Evolutionary conservation across 2,329 filamentous ascomycete genomes (phyloP).

Genomic region (Colletotrichum sansevieriae): DNA sequence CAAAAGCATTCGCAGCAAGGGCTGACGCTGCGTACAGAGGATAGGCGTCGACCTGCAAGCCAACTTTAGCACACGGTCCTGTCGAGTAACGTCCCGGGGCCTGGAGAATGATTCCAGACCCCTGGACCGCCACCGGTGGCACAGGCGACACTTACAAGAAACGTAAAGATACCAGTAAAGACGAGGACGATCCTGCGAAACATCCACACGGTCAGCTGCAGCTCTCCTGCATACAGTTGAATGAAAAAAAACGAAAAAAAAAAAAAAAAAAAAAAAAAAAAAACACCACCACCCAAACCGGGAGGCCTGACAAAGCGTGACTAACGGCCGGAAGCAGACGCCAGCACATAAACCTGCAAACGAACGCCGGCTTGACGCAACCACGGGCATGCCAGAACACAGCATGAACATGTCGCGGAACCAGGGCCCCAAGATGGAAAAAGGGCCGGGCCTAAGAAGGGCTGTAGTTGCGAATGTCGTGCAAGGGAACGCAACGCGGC

Average conservation of each 20-base stretch:
- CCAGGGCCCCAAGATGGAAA: constrained; percentile 31
- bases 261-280: constrained; percentile 36
- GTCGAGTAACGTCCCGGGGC: constrained; percentile 27
- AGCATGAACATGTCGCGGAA: constrained; percentile 28
- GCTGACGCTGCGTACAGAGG: constrained; percentile 81
- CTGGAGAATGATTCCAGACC: constrained; percentile 38
- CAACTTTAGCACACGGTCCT: constrained; percentile 30
- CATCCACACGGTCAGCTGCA: constrained; percentile 49
- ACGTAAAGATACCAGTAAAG: constrained; percentile 89
- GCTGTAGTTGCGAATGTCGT: constrained; percentile 38
- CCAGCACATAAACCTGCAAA: constrained; percentile 34
- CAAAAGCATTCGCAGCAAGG: constrained; percentile 86
- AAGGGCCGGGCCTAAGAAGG: neutral
- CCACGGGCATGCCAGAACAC: constrained; percentile 33
- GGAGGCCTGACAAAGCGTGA: constrained; percentile 50
- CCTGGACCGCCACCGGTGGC: constrained; percentile 33
- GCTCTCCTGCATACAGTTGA: constrained; percentile 43
- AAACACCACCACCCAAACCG: constrained; percentile 42
- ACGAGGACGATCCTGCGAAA: constrained; percentile 76
- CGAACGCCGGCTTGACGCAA: constrained; percentile 23
- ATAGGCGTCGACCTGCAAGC: constrained; percentile 77
- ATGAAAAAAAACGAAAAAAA: constrained; percentile 36
- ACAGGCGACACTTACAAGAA: constrained; percentile 72
- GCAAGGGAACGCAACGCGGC: constrained; percentile 10
- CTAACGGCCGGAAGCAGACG: constrained; percentile 41